Percentiles rank a stretch among this genome's conserved stretches.
These are phyloP conservation scores for Hirsutella rhossiliensis DNA, from an alignment of 2,329 filamentous ascomycete genomes.

Conservation along the genomic window DNA sequence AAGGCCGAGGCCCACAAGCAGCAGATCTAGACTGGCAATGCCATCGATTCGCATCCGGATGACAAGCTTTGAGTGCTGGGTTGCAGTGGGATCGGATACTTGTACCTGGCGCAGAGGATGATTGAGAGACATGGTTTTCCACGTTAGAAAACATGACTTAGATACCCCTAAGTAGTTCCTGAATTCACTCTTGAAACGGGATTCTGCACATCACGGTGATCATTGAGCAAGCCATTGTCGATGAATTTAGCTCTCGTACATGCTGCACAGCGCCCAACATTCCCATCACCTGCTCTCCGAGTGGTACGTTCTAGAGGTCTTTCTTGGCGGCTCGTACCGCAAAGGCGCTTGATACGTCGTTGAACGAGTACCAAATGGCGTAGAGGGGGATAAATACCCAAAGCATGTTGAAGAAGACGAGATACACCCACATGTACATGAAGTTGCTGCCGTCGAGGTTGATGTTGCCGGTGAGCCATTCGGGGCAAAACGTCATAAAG, in stretches of 20 bases:
- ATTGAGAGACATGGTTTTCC: neutral
- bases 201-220: neutral
- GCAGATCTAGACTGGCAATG: constrained; percentile 18
- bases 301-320: constrained; percentile 8
- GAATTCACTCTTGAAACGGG: neutral
- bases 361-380: constrained; percentile 40
- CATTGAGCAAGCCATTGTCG: too few species aligned
- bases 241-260: too few species aligned
- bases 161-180: constrained; percentile 6
- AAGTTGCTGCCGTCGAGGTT: constrained; percentile 55
- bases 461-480: constrained; percentile 51
- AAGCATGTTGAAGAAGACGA: constrained; percentile 56
- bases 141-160: neutral
- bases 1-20: constrained; percentile 31
- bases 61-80: neutral
- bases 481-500: constrained; percentile 61
- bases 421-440: constrained; percentile 56
- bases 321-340: constrained; percentile 18
- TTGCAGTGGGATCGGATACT: neutral
- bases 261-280: too few species aligned
- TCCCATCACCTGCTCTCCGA: too few species aligned
- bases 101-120: too few species aligned
- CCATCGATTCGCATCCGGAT: neutral
- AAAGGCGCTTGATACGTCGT: constrained; percentile 44
- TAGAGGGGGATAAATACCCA: constrained; percentile 56